A percentile compares a stretch with the other conserved stretches of the same genome.
Evolutionary conservation across 495 filamentous ascomycete genomes (phyloP).

Genomic region (Penicillium pancosmium): DNA sequence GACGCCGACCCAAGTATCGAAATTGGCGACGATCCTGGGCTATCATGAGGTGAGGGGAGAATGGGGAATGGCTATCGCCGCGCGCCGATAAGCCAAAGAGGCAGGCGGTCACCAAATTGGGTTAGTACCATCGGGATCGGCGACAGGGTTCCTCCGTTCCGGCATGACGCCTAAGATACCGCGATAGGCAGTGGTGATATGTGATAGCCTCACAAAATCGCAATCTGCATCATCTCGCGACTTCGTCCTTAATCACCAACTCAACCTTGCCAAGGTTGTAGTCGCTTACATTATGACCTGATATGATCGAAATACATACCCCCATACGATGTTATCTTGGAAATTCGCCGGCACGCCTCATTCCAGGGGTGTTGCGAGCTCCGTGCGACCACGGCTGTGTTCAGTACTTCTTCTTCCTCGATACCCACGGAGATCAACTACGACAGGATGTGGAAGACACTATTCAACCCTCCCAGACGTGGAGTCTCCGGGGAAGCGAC

Average conservation of each 20-base stretch:
- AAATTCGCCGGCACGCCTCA: conserved; percentile 36
- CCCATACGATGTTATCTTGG: conserved; percentile 31
- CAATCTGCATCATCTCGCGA: neutral
- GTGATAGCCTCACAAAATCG: conserved; percentile 3
- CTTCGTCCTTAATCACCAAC: neutral
- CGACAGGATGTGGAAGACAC: conserved; percentile 14
- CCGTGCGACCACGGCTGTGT: conserved; percentile 34
- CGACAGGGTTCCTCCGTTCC: neutral
- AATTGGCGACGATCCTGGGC: neutral
- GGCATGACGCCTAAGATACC: conserved; percentile 7
- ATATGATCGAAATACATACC: neutral
- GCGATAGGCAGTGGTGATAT: conserved; percentile 15
- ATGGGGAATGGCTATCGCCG: neutral
- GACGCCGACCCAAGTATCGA: neutral
- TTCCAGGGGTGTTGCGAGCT: conserved; percentile 39
- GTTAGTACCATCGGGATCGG: neutral
- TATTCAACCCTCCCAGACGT: conserved; percentile 32
- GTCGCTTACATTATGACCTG: conserved; percentile 26
- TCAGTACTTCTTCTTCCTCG: conserved; percentile 21
- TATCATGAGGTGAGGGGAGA: neutral
- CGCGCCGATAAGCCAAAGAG: neutral
- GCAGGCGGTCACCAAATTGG: too few species aligned
- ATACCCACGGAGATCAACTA: conserved; percentile 19
- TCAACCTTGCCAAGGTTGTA: conserved; percentile 20
- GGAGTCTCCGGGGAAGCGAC: conserved; percentile 14